Evolutionary conservation across 805 yeast species (phyloP).

Genomic region (Starmerella lactis-condensi): DNA sequence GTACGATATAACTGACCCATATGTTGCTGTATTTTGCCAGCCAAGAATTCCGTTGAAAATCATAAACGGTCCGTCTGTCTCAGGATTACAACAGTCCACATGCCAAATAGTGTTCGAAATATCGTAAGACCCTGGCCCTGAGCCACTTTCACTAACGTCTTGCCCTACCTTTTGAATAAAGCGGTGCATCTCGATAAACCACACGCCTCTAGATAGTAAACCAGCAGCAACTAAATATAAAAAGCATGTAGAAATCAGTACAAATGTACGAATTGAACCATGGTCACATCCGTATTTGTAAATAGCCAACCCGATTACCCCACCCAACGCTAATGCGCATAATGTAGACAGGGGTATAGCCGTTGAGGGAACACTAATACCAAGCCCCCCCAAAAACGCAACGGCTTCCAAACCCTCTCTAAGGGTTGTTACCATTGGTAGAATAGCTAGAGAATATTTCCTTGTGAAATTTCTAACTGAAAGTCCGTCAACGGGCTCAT

Average conservation of each 20-base stretch:
- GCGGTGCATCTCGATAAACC: slow-evolving; percentile 70
- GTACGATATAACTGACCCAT: slow-evolving; percentile 65
- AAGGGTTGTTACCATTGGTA: slow-evolving; percentile 71
- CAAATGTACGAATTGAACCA: slow-evolving; percentile 53
- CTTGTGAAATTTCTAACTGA: slow-evolving; percentile 16
- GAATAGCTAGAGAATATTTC: slow-evolving; percentile 50
- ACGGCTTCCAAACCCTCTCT: slow-evolving; percentile 88
- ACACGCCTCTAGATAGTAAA: slow-evolving; percentile 64
- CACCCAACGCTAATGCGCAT: slow-evolving; percentile 41
- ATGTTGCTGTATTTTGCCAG: slow-evolving; percentile 89
- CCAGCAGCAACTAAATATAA: slow-evolving; percentile 77
- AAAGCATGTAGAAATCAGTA: slow-evolving; percentile 60
- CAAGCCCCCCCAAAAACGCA: slow-evolving; percentile 78
- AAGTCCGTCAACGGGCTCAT: slow-evolving; percentile 5
- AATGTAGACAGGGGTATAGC: slow-evolving; percentile 49
- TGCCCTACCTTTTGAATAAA: slow-evolving; percentile 64
- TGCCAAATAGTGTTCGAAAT: slow-evolving; percentile 72
- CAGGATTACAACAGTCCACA: slow-evolving; percentile 84
- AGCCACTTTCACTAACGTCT: slow-evolving; percentile 75
- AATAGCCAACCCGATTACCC: slow-evolving; percentile 42
- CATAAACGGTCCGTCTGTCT: slow-evolving; percentile 89
- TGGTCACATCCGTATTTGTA: slow-evolving; percentile 59
- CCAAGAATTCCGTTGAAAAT: slow-evolving; percentile 72
- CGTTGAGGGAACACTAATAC: slow-evolving; percentile 47
- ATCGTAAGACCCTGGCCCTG: slow-evolving; percentile 87